Evolutionary conservation across 495 filamentous ascomycete species (phyloP).

Genomic region (Hyaloscypha finlandica): DNA sequence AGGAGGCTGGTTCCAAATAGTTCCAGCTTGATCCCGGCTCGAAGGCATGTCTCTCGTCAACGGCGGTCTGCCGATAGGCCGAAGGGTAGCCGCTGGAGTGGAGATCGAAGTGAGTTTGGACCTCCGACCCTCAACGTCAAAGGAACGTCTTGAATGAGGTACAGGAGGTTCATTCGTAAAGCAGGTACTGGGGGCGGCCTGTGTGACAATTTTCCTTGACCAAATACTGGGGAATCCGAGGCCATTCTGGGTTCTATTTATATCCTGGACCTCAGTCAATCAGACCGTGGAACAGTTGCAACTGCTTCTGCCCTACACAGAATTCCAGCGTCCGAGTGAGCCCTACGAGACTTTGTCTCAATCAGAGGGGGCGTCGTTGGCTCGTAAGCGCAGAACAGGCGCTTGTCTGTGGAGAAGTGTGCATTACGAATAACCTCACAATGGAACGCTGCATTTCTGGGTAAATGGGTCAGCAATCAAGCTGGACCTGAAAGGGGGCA

Average conservation of each 20-base stretch:
- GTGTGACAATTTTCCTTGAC: neutral
- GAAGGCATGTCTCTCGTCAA: neutral
- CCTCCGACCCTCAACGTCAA: slow-evolving; percentile 14
- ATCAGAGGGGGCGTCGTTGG: neutral
- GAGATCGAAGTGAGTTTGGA: slow-evolving; percentile 15
- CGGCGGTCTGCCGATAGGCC: slow-evolving; percentile 22
- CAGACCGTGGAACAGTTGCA: neutral
- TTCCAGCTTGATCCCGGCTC: slow-evolving; percentile 20
- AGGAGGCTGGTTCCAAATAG: neutral
- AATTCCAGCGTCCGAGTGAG: neutral
- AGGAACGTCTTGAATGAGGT: slow-evolving; percentile 4
- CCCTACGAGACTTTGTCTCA: neutral
- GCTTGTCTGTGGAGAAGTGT: slow-evolving; percentile 7
- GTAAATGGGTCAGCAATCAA: slow-evolving; percentile 2
- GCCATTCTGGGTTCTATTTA: neutral
- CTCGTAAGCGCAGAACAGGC: neutral
- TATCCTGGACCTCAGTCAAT: neutral
- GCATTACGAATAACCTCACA: neutral
- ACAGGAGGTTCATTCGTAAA: neutral
- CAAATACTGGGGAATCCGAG: neutral
- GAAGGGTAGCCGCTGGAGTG: slow-evolving; percentile 22
- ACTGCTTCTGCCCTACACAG: neutral
- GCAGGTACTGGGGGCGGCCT: slow-evolving; percentile 2
- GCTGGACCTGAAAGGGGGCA: neutral
- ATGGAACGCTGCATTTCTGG: neutral